These are phyloP conservation scores for Samsoniella hepiali DNA, from an alignment of 2,329 filamentous ascomycete species.

Conservation along the genomic window DNA sequence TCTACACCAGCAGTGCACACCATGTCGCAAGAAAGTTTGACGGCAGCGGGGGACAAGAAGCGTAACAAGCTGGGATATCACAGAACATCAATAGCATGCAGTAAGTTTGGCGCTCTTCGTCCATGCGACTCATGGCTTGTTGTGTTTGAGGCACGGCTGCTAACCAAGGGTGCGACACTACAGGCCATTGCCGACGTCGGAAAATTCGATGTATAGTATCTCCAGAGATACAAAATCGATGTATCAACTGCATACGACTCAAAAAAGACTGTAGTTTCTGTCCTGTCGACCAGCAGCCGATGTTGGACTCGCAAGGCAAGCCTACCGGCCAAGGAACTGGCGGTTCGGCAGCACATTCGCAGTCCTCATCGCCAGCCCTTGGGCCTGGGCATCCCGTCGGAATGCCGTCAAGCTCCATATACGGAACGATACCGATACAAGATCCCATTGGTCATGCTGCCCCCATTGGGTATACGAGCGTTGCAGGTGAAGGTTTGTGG, in stretches of 20 bases:
- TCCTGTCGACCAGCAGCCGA: constrained; percentile 71
- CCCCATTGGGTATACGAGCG: background rate
- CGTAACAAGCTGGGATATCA: constrained; percentile 90
- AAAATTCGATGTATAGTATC: constrained; percentile 84
- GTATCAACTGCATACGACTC: constrained; percentile 82
- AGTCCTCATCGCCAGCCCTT: constrained; percentile 44
- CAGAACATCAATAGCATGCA: constrained; percentile 83
- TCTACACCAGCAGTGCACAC: constrained; percentile 10
- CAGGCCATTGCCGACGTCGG: constrained; percentile 79
- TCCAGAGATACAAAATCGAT: constrained; percentile 67
- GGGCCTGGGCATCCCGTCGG: constrained; percentile 38
- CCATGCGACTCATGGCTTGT: background rate
- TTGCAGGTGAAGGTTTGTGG: constrained; percentile 1
- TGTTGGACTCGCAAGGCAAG: constrained; percentile 42
- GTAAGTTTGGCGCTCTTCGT: constrained; percentile 52
- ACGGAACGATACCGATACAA: background rate
- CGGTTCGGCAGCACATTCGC: constrained; percentile 38
- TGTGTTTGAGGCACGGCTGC: background rate
- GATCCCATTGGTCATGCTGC: background rate
- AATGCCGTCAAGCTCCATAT: constrained; percentile 20
- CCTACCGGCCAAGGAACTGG: constrained; percentile 35
- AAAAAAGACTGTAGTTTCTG: constrained; percentile 89
- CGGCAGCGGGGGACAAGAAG: constrained; percentile 42
- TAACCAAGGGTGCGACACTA: background rate
- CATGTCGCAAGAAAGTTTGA: constrained; percentile 22